Percentiles rank a stretch among this genome's conserved stretches.
phyloP scores from a whole-genome alignment of 2,329 filamentous ascomycete genomes.

The Neofusicoccum cordaticola region DNA sequence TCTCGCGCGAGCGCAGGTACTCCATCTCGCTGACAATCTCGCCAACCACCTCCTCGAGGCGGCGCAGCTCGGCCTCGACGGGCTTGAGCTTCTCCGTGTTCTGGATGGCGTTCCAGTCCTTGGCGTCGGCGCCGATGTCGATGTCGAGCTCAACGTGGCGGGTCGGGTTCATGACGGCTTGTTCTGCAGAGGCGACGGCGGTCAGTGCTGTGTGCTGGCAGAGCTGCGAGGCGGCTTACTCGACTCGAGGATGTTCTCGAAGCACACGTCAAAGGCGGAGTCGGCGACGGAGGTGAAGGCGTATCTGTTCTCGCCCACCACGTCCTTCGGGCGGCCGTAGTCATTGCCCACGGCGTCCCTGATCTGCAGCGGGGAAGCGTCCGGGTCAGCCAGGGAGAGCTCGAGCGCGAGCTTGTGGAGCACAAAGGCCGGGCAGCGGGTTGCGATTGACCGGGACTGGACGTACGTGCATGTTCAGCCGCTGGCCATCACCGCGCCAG shows the following conservation, averaged over 20 bases:
- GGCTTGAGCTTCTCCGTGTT: constrained; percentile 97
- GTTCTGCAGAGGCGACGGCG: constrained; percentile 23
- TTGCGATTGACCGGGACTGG: not conserved
- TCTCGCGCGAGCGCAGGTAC: constrained; percentile 83
- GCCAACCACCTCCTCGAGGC: constrained; percentile 83
- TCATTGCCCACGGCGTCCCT: constrained; percentile 94
- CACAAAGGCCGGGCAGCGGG: not conserved
- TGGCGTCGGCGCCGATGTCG: constrained; percentile 93
- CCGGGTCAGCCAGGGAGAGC: not conserved
- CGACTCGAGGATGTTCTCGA: constrained; percentile 75
- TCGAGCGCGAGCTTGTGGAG: not conserved
- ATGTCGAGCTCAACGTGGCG: constrained; percentile 88
- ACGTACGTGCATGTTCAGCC: constrained; percentile 88
- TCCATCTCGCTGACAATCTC: constrained; percentile 96
- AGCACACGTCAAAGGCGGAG: constrained; percentile 93
- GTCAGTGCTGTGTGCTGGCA: not conserved
- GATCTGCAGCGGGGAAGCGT: constrained; percentile 59
- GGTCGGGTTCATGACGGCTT: constrained; percentile 47
- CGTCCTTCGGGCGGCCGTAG: constrained; percentile 86
- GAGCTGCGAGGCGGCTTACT: constrained; percentile 53
- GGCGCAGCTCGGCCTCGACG: constrained; percentile 87
- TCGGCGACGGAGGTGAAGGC: constrained; percentile 92
- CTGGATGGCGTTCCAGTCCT: constrained; percentile 97
- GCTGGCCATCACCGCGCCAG: constrained; percentile 85
- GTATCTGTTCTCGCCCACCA: constrained; percentile 86